Percentiles rank a stretch among this genome's conserved stretches.
These are phyloP conservation scores for Papiliotrema laurentii DNA, from an alignment of 1,284 basidiomycete species.

Conservation along the genomic window DNA sequence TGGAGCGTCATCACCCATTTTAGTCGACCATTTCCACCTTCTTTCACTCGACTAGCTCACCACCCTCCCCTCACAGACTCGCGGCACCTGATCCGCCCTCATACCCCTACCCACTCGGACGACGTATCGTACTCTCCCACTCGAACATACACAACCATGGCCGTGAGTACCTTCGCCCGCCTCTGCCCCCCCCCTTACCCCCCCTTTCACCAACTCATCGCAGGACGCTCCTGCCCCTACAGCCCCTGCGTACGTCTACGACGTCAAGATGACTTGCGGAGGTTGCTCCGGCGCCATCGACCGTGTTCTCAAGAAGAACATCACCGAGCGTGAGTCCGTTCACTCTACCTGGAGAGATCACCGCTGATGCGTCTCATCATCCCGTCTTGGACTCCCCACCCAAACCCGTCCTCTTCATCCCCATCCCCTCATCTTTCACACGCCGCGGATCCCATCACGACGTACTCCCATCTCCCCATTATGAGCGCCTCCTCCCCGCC, in stretches of 20 bases:
- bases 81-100: too few relatives aligned
- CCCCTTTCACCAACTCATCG: neutral
- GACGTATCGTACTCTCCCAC: too few relatives aligned
- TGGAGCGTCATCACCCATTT: too few relatives aligned
- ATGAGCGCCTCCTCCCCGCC: conserved; percentile 2
- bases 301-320: conserved; percentile 45
- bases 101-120: too few relatives aligned
- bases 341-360: neutral
- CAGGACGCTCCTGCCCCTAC: conserved; percentile 9
- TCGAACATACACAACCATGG: too few relatives aligned
- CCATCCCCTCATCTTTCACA: neutral
- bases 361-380: neutral
- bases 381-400: neutral
- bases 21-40: too few relatives aligned
- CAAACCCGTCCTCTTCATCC: neutral
- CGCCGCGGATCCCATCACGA: neutral
- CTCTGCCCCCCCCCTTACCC: too few relatives aligned
- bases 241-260: conserved; percentile 43
- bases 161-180: too few relatives aligned
- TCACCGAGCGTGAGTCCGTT: conserved; percentile 37
- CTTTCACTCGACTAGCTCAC: too few relatives aligned
- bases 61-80: too few relatives aligned
- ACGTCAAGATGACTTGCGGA: conserved; percentile 48
- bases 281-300: conserved; percentile 48
- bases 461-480: too few relatives aligned